Percentiles rank a stretch among this genome's conserved stretches.
Conservation (phyloP, 179 eudicot genomes). For the Patellifolia procumbens region DNA sequence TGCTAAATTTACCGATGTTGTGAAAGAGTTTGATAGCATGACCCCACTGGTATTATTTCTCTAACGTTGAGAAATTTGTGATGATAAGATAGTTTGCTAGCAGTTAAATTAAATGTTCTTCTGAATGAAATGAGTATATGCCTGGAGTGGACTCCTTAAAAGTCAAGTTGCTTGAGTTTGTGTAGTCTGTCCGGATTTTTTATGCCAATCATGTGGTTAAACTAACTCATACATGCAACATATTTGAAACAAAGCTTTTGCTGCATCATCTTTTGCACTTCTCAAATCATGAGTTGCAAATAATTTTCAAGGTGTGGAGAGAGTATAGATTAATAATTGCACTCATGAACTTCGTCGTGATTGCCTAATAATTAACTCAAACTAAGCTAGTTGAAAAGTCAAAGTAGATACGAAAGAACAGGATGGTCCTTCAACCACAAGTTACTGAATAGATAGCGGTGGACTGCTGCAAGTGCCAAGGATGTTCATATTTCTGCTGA, state of each 20-base stretch:
- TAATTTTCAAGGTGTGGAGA: neutral
- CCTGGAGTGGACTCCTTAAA: neutral
- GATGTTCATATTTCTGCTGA: neutral
- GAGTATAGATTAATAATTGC: too few species aligned
- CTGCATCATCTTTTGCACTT: neutral
- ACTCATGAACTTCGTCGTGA: neutral
- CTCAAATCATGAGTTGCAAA: neutral
- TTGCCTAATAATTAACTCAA: neutral
- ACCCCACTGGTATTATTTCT: conserved; percentile 74
- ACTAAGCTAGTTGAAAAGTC: neutral
- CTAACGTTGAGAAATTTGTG: neutral
- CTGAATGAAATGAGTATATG: neutral
- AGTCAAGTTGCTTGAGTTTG: neutral
- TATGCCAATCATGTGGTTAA: neutral
- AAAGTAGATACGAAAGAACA: neutral
- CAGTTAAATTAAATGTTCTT: neutral
- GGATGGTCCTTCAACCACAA: neutral
- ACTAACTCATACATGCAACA: neutral
- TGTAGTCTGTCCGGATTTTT: neutral
- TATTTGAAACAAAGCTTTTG: neutral
- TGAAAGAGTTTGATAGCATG: conserved; percentile 91
- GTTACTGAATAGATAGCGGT: neutral
- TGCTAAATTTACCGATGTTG: conserved; percentile 67
- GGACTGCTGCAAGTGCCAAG: neutral
- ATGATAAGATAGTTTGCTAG: neutral